Percentiles rank a stretch among this genome's conserved stretches.
Conservation (phyloP, 2,329 filamentous ascomycete genomes). For the Talaromyces sp. region DNA sequence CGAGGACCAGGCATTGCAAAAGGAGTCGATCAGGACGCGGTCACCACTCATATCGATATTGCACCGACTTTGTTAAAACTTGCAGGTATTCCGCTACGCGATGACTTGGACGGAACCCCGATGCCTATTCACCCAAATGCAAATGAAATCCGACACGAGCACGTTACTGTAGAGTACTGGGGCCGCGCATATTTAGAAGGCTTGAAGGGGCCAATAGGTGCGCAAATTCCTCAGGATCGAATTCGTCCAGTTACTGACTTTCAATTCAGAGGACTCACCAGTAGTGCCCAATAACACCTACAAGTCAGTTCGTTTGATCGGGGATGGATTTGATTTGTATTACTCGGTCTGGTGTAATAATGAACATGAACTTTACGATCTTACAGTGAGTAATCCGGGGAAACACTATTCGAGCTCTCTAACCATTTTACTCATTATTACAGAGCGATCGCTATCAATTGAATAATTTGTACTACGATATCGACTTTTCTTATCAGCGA, state of each 20-base stretch:
- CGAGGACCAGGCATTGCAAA: constrained; percentile 52
- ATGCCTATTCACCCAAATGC: constrained; percentile 37
- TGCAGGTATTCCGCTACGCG: constrained; percentile 36
- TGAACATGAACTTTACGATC: constrained; percentile 39
- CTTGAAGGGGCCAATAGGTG: constrained; percentile 25
- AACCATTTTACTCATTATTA: background rate
- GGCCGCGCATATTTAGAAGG: constrained; percentile 36
- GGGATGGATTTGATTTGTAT: constrained; percentile 34
- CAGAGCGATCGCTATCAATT: constrained; percentile 35
- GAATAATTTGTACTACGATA: constrained; percentile 27
- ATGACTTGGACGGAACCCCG: constrained; percentile 54
- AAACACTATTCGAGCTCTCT: too few species aligned
- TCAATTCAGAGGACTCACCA: constrained; percentile 19
- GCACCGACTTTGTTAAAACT: constrained; percentile 55
- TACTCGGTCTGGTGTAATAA: constrained; percentile 40
- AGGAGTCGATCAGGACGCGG: constrained; percentile 40
- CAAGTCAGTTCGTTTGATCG: constrained; percentile 35
- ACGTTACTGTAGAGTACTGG: constrained; percentile 57
- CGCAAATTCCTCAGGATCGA: background rate
- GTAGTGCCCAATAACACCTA: constrained; percentile 34
- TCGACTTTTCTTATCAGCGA: background rate
- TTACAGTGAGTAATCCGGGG: constrained; percentile 22
- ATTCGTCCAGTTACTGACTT: background rate
- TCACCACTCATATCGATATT: constrained; percentile 61
- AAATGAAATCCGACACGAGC: constrained; percentile 42